Evolutionary conservation across 495 filamentous ascomycete species (phyloP).

Genomic region (Penicillium fimorum): DNA sequence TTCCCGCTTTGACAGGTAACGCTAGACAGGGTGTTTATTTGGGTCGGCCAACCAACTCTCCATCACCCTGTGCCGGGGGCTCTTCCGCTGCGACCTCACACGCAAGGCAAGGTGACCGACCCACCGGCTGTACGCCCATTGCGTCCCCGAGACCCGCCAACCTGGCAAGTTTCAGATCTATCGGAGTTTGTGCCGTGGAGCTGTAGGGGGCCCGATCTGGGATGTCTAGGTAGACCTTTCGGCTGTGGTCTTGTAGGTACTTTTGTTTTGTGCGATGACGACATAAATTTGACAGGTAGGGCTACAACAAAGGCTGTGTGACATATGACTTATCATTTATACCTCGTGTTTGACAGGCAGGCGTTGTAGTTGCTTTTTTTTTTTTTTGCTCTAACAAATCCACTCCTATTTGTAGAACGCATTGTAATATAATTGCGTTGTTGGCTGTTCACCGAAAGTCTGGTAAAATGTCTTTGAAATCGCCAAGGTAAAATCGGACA

Average conservation of each 20-base stretch:
- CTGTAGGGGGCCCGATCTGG: constrained; percentile 1
- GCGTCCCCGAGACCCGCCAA: constrained; percentile 12
- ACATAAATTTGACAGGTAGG: neutral
- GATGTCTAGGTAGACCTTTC: neutral
- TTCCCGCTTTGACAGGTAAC: constrained; percentile 5
- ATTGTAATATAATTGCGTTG: neutral
- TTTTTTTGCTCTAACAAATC: neutral
- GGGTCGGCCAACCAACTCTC: neutral
- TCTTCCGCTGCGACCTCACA: constrained; percentile 7
- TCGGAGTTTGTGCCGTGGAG: constrained; percentile 11
- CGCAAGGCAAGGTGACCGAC: constrained; percentile 24
- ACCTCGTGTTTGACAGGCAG: constrained; percentile 5
- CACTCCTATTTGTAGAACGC: neutral
- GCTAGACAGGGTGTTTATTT: constrained; percentile 12
- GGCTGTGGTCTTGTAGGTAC: neutral
- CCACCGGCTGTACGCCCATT: constrained; percentile 6
- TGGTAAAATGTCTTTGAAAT: neutral
- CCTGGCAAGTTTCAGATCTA: constrained; percentile 22
- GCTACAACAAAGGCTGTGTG: neutral
- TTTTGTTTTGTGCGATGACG: neutral
- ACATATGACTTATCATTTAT: constrained; percentile 4
- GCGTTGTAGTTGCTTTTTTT: neutral
- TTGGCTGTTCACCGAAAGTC: neutral
- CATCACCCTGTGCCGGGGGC: constrained; percentile 1
- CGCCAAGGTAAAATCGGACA: neutral